Conservation (phyloP, 352 stramenopile genomes). For the Pythium oligandrum region DNA sequence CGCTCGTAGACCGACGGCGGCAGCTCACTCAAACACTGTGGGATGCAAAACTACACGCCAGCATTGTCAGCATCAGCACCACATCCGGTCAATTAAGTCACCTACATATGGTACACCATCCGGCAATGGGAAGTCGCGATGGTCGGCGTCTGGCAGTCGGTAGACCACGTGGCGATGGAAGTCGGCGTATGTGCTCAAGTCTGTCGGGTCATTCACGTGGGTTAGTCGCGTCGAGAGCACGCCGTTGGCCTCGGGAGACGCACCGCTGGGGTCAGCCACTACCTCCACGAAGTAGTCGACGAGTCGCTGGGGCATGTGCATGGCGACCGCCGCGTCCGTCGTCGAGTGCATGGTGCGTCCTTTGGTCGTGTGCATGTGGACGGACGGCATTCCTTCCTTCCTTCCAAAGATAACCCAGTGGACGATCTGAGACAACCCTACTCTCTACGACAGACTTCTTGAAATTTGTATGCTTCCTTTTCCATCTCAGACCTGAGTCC, state of each 20-base stretch:
- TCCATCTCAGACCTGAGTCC: too few species aligned
- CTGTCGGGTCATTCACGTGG: too few species aligned
- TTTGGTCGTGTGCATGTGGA: too few species aligned
- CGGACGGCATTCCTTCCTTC: too few species aligned
- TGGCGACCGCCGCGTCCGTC: neutral
- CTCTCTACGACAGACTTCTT: too few species aligned
- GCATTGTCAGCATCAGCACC: neutral
- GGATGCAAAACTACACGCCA: slow-evolving; percentile 61
- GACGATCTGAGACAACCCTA: too few species aligned
- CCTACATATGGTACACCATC: slow-evolving; percentile 66
- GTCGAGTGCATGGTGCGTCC: neutral
- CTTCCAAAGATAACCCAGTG: too few species aligned
- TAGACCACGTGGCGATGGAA: slow-evolving; percentile 39
- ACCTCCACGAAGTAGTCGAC: slow-evolving; percentile 80
- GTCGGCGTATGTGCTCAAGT: too few species aligned
- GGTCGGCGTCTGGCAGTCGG: slow-evolving; percentile 41
- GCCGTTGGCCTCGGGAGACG: neutral
- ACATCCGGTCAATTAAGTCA: neutral
- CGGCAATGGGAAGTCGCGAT: slow-evolving; percentile 57
- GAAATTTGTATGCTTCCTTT: too few species aligned
- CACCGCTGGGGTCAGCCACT: slow-evolving; percentile 32
- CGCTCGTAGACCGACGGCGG: slow-evolving; percentile 47
- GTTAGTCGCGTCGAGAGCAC: too few species aligned
- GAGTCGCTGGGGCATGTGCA: slow-evolving; percentile 22
- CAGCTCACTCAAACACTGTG: slow-evolving; percentile 37